Evolutionary conservation across 2,329 filamentous ascomycete species (phyloP), one percentile per base, ranked within the genome.

Genomic region (Penicillium janthinellum): DNA sequence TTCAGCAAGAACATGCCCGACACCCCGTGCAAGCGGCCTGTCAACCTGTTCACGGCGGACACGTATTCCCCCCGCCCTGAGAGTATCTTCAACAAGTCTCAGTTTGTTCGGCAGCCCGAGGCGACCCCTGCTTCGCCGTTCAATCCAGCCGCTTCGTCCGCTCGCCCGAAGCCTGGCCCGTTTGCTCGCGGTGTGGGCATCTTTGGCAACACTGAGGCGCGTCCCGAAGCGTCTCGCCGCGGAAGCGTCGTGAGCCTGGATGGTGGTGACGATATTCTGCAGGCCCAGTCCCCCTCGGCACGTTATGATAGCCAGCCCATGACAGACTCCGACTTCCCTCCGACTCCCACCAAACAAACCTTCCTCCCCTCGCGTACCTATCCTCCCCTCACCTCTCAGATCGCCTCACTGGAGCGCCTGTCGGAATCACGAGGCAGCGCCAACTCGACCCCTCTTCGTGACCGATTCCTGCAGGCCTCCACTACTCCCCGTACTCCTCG

Each of bases 21-120:
- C 72, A 99, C 95, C 1, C 95, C 95, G 1, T 98, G 95, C 78
- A 99, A 98, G 80, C 92, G 95, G 72, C 88, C 90, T 55, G 81
- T 83, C 4, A 88, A 86, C 66, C 79, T 89, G 58, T 86, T 93
- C 77, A 83, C 90, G 68, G 86, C 90, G 54, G 85, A 87, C 12
- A 73, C 79, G 51, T 80, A 82, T 48, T 77, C 78, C 38, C 78
- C 83, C 10, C 20, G 39, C 22, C 82, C 83, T 12, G 87, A 86
- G 54, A 88, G 84, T 66, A 81, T 82, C 8, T 82, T 88, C 56
- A 80, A 79, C 31, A 90, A 89, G 77, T 78, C 83, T 72, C 84
- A 84, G 67, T 81, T 86, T 64, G 85, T 87, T 58, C 85, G 87
- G 61, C 88, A 90, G 63, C 89, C 91, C 11, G 93, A 96, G 72